Conservation (phyloP, 805 yeast genomes). For the Groenewaldozyma tartarivorans region DNA sequence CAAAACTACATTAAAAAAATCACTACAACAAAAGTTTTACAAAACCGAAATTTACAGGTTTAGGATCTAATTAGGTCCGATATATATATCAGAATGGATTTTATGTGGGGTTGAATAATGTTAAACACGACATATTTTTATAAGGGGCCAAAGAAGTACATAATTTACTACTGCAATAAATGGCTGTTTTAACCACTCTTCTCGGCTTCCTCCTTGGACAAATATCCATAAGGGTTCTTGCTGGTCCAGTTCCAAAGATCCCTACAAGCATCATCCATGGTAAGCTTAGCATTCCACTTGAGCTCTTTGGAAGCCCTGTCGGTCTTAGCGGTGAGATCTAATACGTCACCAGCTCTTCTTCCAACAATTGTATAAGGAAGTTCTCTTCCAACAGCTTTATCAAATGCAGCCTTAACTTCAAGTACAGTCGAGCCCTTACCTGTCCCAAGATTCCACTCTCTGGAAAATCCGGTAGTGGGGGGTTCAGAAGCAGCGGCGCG, state of each 20-base stretch:
- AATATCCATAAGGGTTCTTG: slow-evolving; percentile 57
- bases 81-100: too few species aligned
- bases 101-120: too few species aligned
- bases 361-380: slow-evolving; percentile 57
- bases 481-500: slow-evolving; percentile 13
- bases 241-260: slow-evolving; percentile 76
- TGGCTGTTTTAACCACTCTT: too few species aligned
- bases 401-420: slow-evolving; percentile 58
- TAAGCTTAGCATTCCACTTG: slow-evolving; percentile 48
- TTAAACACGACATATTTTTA: too few species aligned
- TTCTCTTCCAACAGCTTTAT: slow-evolving; percentile 51
- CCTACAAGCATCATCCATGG: slow-evolving; percentile 53
- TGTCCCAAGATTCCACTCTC: slow-evolving; percentile 80
- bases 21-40: too few species aligned
- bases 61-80: too few species aligned
- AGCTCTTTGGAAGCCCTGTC: slow-evolving; percentile 57
- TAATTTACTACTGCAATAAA: too few species aligned
- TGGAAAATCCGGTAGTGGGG: slow-evolving; percentile 38
- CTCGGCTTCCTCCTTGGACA: too few species aligned
- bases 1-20: too few species aligned
- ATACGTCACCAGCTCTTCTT: slow-evolving; percentile 69
- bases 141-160: too few species aligned
- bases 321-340: slow-evolving; percentile 64
- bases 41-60: too few species aligned
- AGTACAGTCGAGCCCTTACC: slow-evolving; percentile 74